These are phyloP conservation scores for Asterophora parasitica DNA, from an alignment of 768 basidiomycete species.

Conservation along the genomic window DNA sequence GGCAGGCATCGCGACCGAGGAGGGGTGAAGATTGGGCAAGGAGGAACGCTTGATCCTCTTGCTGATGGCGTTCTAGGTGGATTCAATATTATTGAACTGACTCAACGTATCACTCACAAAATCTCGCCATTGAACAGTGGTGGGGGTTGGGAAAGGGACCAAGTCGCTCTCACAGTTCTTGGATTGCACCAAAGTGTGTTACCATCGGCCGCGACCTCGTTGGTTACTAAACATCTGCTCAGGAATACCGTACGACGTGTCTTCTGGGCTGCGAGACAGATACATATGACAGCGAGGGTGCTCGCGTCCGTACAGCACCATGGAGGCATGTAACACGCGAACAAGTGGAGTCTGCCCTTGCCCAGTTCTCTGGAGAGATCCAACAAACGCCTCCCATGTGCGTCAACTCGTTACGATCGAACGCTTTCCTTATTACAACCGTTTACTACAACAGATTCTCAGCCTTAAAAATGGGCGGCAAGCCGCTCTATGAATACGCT, in stretches of 20 bases:
- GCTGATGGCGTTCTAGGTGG: conserved; percentile 93
- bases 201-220: neutral
- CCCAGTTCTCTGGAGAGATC: conserved; percentile 81
- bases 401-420: conserved; percentile 18
- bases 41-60: conserved; percentile 93
- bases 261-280: conserved; percentile 94
- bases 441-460: conserved; percentile 65
- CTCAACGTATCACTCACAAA: conserved; percentile 3
- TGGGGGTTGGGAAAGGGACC: conserved; percentile 87
- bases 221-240: conserved; percentile 1
- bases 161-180: conserved; percentile 82
- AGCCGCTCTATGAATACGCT: conserved; percentile 92
- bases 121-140: conserved; percentile 43
- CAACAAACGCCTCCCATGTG: conserved; percentile 91
- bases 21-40: conserved; percentile 81
- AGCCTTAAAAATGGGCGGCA: conserved; percentile 97
- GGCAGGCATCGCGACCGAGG: conserved; percentile 39
- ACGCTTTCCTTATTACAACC: neutral
- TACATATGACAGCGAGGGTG: conserved; percentile 88
- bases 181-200: conserved; percentile 77
- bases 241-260: conserved; percentile 93
- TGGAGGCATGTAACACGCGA: conserved; percentile 84
- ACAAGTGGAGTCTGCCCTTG: conserved; percentile 62
- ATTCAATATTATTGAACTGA: neutral
- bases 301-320: conserved; percentile 67